Evolutionary conservation across 768 basidiomycete species (phyloP), one percentile per base, ranked within the genome.

Genomic region (Cantharellus cinnabarinus): DNA sequence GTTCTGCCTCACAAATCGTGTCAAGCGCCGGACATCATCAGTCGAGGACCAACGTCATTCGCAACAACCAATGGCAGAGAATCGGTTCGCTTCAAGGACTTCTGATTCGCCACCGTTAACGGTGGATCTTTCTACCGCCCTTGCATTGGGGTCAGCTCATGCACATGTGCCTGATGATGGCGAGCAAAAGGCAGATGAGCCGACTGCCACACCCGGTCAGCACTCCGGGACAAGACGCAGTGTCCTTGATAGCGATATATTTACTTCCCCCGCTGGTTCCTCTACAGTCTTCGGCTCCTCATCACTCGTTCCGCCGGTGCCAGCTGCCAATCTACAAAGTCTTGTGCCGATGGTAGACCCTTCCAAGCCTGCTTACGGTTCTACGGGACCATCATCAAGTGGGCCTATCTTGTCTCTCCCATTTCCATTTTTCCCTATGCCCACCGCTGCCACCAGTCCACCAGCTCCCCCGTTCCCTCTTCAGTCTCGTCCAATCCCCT

Each of bases 1-100:
- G 63, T 83, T 90, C 63, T 93, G 90, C 66, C 71, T 79, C 44
- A 77, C 77, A 7, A 7, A 10, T 10, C 10, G 52, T 7, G 10
- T 37, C 10, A 54, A 54, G 10, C 52, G 52, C 35, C 52, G 44
- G 10, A 10, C 10, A 29, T 29, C 29, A 48, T 48, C 10, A 48
- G 10, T 10, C 10, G 29, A 48, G 44, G 10, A 48, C 44, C 44
- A 10, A 10, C 44, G 44, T 10, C 44, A 10, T 48, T 29, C 44
- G 10, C 29, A 48, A 10, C 44, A 48, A 55, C 53, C 53, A 10
- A 10, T 55, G 37, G n/a, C n/a, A 55, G n/a, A 10, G 53, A 34
- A 55, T 10, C 1, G n/a, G 81, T 15, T 82, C 79, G 3, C 86
- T 10, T 4, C 14, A 34, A 29, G 48, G 4, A 40, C 41, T 40